Evolutionary conservation across 441 rosid genomes (phyloP).

Genomic region (Pelargonium citronellum): DNA sequence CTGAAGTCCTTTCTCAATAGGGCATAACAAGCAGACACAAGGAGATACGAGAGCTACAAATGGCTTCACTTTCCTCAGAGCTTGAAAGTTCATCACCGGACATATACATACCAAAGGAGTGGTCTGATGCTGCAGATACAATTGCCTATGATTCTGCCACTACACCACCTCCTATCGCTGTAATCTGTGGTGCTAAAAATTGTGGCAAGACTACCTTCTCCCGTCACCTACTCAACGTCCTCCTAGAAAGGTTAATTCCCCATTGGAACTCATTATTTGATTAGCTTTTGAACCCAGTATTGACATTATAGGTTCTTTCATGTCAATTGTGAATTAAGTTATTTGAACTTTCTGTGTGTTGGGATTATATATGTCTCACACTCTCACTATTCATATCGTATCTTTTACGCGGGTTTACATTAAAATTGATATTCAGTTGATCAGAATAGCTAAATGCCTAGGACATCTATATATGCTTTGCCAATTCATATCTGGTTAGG

Average conservation of each 20-base stretch:
- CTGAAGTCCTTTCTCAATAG: not conserved
- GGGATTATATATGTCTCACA: not conserved
- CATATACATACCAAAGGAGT: conserved; percentile 49
- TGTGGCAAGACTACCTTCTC: conserved; percentile 84
- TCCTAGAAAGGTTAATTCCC: conserved; percentile 55
- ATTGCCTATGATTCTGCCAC: conserved; percentile 45
- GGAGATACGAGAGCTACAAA: not conserved
- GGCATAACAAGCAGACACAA: not conserved
- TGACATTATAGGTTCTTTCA: not conserved
- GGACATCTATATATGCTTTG: not conserved
- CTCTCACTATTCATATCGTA: not conserved
- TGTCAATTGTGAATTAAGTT: not conserved
- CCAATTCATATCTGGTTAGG: not conserved
- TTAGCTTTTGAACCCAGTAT: not conserved
- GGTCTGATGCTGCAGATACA: conserved; percentile 63
- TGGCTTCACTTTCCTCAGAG: conserved; percentile 24
- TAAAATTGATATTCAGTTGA: not conserved
- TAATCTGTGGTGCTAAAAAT: conserved; percentile 77
- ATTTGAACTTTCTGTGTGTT: not conserved
- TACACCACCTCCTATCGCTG: conserved; percentile 45
- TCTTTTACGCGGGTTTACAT: not conserved
- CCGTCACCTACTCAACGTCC: conserved; percentile 63
- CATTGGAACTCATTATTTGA: not conserved
- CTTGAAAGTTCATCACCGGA: conserved; percentile 25
- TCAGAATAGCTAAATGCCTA: not conserved